phyloP scores from a whole-genome alignment of 2,329 filamentous ascomycete genomes.

The Fusarium staphyleae region DNA sequence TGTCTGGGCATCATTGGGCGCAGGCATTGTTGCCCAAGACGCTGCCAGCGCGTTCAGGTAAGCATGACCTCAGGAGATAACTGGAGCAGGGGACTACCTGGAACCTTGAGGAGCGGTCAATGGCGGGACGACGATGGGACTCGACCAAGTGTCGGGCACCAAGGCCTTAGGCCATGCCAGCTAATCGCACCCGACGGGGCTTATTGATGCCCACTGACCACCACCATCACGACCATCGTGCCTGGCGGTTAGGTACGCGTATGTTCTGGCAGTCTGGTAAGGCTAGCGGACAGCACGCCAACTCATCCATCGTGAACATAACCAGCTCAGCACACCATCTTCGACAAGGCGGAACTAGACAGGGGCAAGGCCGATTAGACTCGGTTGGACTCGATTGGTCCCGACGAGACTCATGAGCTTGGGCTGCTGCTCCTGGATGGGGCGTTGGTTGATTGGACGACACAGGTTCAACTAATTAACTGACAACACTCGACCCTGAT shows the following conservation, averaged over 20 bases:
- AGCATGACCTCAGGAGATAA: conserved; percentile 42
- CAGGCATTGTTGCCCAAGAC: conserved; percentile 47
- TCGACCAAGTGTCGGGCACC: conserved; percentile 40
- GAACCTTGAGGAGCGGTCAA: conserved; percentile 47
- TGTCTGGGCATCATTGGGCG: conserved; percentile 44
- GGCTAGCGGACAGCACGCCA: conserved; percentile 24
- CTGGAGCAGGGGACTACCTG: conserved; percentile 46
- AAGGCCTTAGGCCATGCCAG: conserved; percentile 36
- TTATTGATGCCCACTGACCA: conserved; percentile 42
- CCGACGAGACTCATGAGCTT: neutral
- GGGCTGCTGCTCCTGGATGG: conserved; percentile 12
- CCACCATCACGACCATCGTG: conserved; percentile 30
- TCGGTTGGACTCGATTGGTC: neutral
- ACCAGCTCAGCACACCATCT: conserved; percentile 20
- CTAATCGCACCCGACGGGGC: conserved; percentile 40
- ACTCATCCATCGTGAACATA: conserved; percentile 18
- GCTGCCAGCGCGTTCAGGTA: conserved; percentile 41
- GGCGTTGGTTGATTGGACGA: conserved; percentile 18
- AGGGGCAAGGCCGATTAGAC: conserved; percentile 5
- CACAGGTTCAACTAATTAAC: neutral
- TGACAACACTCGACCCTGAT: conserved; percentile 10
- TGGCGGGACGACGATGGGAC: conserved; percentile 33
- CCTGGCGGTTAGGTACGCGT: conserved; percentile 28
- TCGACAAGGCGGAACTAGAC: conserved; percentile 16
- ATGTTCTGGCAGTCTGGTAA: conserved; percentile 3